These are phyloP conservation scores for Phytophthora nicotianae DNA, from an alignment of 352 stramenopile genomes.

Conservation along the genomic window DNA sequence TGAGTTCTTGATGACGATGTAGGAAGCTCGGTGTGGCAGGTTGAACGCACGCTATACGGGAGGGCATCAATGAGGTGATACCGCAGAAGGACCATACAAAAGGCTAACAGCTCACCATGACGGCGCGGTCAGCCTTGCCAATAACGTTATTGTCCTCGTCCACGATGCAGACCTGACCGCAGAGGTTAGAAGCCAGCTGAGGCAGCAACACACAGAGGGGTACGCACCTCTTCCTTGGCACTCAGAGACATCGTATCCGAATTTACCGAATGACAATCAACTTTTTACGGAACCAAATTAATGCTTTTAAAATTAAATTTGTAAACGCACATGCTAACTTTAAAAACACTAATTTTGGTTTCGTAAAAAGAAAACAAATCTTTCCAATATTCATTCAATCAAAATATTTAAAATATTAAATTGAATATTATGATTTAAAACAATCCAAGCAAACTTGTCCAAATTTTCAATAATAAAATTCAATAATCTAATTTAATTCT, in stretches of 20 bases:
- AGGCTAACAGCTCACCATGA: constrained; percentile 60
- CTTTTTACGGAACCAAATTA: too few relatives aligned
- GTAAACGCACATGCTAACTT: too few relatives aligned
- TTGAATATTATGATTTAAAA: too few relatives aligned
- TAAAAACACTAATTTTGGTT: too few relatives aligned
- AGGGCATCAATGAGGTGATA: not conserved
- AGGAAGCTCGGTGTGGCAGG: constrained; percentile 82
- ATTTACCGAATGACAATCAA: too few relatives aligned
- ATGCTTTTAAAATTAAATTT: too few relatives aligned
- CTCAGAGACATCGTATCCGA: constrained; percentile 45
- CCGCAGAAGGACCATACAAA: not conserved
- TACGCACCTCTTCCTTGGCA: constrained; percentile 59
- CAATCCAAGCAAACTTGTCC: too few relatives aligned
- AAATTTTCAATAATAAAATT: too few relatives aligned
- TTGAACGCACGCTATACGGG: constrained; percentile 66
- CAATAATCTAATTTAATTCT: too few relatives aligned
- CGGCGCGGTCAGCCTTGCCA: constrained; percentile 76
- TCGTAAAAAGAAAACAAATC: too few relatives aligned
- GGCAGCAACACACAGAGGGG: not conserved
- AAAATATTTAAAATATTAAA: too few relatives aligned
- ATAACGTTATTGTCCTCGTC: constrained; percentile 82
- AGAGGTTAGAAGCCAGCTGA: not conserved
- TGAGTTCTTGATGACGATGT: constrained; percentile 87
- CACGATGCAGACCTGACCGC: constrained; percentile 80
- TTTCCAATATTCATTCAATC: too few relatives aligned